Evolutionary conservation across 2,329 filamentous ascomycete species (phyloP).

Genomic region (Ophiocordyceps camponoti-leonardi): DNA sequence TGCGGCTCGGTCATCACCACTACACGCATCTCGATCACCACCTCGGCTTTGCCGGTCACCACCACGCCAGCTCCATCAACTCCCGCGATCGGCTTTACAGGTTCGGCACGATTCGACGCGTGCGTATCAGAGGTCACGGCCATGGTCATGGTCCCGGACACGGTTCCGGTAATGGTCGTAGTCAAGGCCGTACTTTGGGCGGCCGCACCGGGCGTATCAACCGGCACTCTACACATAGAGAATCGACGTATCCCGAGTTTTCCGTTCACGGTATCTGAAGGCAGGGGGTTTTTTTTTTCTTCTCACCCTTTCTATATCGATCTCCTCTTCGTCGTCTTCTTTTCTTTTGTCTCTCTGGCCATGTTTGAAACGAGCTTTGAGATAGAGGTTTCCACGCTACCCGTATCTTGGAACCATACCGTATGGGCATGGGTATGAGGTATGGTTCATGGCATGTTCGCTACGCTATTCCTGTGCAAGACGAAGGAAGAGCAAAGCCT

Average conservation of each 20-base stretch:
- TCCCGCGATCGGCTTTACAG: background rate
- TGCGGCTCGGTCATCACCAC: background rate
- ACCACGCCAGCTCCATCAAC: background rate
- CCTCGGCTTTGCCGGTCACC: background rate
- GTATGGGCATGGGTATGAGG: no score
- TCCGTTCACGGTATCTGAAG: background rate
- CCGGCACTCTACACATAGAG: background rate
- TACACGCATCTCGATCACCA: background rate
- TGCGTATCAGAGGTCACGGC: no score
- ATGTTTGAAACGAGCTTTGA: no score
- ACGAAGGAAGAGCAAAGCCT: no score
- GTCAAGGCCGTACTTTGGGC: background rate
- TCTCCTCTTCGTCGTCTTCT: no score
- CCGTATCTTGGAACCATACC: no score
- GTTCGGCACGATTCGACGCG: background rate
- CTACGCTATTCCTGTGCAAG: no score
- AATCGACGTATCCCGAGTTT: background rate
- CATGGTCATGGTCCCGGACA: no score
- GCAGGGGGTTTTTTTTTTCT: background rate
- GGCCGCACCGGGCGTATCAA: background rate
- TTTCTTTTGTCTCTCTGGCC: no score
- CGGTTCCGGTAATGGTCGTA: background rate
- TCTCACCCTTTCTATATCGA: no score
- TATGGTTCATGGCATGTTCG: no score
- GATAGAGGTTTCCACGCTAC: no score